Evolutionary conservation across 2,329 filamentous ascomycete species (phyloP).

Genomic region (Nannizzia gypsea): DNA sequence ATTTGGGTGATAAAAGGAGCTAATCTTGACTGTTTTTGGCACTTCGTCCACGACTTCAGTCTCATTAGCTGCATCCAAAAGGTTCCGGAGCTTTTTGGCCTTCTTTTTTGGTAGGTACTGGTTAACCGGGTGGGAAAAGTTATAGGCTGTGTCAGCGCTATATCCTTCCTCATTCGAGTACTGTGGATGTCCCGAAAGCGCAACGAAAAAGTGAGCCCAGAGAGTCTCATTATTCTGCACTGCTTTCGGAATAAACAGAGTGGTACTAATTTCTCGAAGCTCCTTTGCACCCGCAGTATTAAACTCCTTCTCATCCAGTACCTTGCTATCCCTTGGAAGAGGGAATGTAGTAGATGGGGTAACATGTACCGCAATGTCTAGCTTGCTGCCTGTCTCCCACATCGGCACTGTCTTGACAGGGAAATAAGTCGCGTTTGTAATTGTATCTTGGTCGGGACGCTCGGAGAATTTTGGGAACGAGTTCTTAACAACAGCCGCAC

Average conservation of each 20-base stretch:
- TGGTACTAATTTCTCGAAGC: slow-evolving; percentile 62
- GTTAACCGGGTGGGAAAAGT: slow-evolving; percentile 75
- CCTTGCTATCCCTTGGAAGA: slow-evolving; percentile 50
- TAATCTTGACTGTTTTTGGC: slow-evolving; percentile 55
- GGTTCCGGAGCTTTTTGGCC: slow-evolving; percentile 70
- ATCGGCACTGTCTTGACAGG: slow-evolving; percentile 70
- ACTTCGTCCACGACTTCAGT: slow-evolving; percentile 41
- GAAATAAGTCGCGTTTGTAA: slow-evolving; percentile 50
- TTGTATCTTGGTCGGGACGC: slow-evolving; percentile 45
- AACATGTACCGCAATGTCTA: slow-evolving; percentile 79
- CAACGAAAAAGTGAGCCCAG: slow-evolving; percentile 89
- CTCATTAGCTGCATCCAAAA: slow-evolving; percentile 49
- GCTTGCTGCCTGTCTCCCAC: slow-evolving; percentile 64
- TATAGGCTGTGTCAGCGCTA: slow-evolving; percentile 63
- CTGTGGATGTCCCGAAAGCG: slow-evolving; percentile 59
- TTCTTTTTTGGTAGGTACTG: slow-evolving; percentile 90
- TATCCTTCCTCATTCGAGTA: slow-evolving; percentile 65
- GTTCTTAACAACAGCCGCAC: slow-evolving; percentile 9
- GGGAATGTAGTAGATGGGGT: slow-evolving; percentile 60
- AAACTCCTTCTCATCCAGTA: slow-evolving; percentile 72
- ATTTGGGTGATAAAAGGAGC: slow-evolving; percentile 90
- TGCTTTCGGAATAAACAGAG: slow-evolving; percentile 60
- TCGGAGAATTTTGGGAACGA: slow-evolving; percentile 52
- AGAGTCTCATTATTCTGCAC: slow-evolving; percentile 89
- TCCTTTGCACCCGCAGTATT: slow-evolving; percentile 68